A percentile compares a stretch with the other conserved stretches of the same genome.
These are phyloP conservation scores for Pythium insidiosum DNA, from an alignment of 352 stramenopile species.

Conservation along the genomic window DNA sequence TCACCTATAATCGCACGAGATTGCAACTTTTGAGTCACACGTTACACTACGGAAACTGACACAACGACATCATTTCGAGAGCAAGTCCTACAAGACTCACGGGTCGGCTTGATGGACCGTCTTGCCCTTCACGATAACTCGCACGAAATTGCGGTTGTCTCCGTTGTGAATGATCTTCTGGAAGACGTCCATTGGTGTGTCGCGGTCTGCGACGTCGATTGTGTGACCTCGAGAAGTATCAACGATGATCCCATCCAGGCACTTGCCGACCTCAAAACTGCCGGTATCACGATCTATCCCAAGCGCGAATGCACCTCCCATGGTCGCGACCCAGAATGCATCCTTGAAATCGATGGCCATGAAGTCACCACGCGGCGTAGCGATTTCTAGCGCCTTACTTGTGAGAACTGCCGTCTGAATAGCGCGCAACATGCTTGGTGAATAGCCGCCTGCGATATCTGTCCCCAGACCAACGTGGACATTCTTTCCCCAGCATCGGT, in stretches of 20 bases:
- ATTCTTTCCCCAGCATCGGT: slow-evolving; percentile 32
- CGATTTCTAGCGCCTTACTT: slow-evolving; percentile 46
- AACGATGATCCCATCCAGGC: slow-evolving; percentile 83
- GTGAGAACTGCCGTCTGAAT: slow-evolving; percentile 79
- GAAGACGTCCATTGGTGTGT: slow-evolving; percentile 46
- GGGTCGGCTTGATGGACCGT: slow-evolving; percentile 23
- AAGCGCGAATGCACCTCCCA: slow-evolving; percentile 73
- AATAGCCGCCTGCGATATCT: slow-evolving; percentile 89
- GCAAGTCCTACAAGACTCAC: too few relatives aligned
- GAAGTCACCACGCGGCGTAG: neutral
- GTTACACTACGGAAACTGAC: too few relatives aligned
- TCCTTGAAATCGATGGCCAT: slow-evolving; percentile 55
- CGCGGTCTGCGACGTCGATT: slow-evolving; percentile 37
- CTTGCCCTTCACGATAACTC: slow-evolving; percentile 64
- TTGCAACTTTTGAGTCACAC: too few relatives aligned
- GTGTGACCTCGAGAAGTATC: slow-evolving; percentile 33
- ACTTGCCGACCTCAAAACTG: slow-evolving; percentile 72
- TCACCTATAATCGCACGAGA: too few relatives aligned
- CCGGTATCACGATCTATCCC: slow-evolving; percentile 62
- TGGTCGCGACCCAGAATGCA: slow-evolving; percentile 83
- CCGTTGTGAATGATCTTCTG: slow-evolving; percentile 84
- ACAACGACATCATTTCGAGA: too few relatives aligned
- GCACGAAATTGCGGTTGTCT: slow-evolving; percentile 75
- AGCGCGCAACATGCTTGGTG: slow-evolving; percentile 81
- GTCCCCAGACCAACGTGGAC: slow-evolving; percentile 77